Evolutionary conservation across 805 yeast genomes (phyloP).

Genomic region (Kluyveromyces siamensis): DNA sequence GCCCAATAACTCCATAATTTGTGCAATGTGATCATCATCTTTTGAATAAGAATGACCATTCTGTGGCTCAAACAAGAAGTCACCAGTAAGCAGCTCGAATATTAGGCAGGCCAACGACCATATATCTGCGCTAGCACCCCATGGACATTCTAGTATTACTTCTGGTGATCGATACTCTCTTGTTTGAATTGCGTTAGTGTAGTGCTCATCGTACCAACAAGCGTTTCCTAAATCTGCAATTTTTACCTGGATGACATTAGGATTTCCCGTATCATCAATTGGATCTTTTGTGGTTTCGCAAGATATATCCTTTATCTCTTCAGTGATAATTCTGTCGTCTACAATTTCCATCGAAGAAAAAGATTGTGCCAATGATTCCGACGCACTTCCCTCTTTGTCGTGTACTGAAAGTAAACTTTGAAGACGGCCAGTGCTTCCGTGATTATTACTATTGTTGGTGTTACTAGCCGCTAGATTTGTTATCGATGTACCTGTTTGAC

Average conservation of each 20-base stretch:
- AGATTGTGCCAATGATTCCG: conserved; percentile 1
- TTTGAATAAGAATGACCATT: conserved; percentile 68
- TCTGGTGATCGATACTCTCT: conserved; percentile 93
- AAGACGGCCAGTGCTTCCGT: background rate
- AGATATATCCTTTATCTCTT: background rate
- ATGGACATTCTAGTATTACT: conserved; percentile 62
- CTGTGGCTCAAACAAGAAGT: conserved; percentile 82
- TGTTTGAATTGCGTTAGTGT: conserved; percentile 84
- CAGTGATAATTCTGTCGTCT: background rate
- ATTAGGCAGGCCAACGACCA: conserved; percentile 94
- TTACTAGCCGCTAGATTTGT: background rate
- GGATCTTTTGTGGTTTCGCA: conserved; percentile 1
- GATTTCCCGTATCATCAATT: conserved; percentile 3
- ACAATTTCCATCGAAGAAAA: conserved; percentile 2
- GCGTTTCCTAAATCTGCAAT: conserved; percentile 94
- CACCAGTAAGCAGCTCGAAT: conserved; percentile 90
- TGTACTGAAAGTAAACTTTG: background rate
- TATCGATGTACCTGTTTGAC: background rate
- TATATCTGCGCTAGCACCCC: conserved; percentile 94
- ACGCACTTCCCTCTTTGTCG: background rate
- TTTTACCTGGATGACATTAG: conserved; percentile 64
- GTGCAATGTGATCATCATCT: conserved; percentile 95
- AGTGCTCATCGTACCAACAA: conserved; percentile 71
- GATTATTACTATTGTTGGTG: background rate
- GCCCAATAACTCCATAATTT: conserved; percentile 78